A percentile compares a stretch with the other conserved stretches of the same genome.
Conservation (phyloP, 2,329 filamentous ascomycete species). For the Emmonsiellopsis sp. region DNA sequence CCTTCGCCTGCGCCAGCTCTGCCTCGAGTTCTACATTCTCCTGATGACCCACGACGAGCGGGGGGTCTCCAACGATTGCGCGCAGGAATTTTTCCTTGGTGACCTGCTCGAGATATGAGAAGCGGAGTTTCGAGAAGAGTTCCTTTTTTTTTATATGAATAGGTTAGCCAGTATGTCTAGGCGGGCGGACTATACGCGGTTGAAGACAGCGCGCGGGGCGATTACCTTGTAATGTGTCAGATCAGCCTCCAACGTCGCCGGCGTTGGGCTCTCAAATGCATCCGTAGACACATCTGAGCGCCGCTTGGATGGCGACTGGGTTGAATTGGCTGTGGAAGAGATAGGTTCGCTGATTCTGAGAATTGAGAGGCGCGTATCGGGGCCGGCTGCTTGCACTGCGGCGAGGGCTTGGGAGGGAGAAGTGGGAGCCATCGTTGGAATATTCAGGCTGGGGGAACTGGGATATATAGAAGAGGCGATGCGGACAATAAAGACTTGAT, state of each 20-base stretch:
- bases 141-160: conserved; percentile 40
- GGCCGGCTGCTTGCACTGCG: conserved; percentile 48
- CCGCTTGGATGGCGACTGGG: conserved; percentile 38
- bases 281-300: conserved; percentile 64
- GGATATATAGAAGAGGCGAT: background rate
- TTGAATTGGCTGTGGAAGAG: conserved; percentile 32
- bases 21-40: conserved; percentile 74
- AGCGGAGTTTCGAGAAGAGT: conserved; percentile 89
- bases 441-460: background rate
- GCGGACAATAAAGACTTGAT: background rate
- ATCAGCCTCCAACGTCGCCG: conserved; percentile 71
- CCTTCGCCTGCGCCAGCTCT: conserved; percentile 61
- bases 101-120: conserved; percentile 96
- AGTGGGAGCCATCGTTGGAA: conserved; percentile 12
- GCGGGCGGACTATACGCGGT: background rate
- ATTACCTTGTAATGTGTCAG: conserved; percentile 70
- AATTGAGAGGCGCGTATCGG: conserved; percentile 50
- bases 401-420: conserved; percentile 18
- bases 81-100: conserved; percentile 97
- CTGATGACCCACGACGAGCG: conserved; percentile 68
- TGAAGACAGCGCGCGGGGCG: background rate
- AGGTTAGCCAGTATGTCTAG: background rate
- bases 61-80: conserved; percentile 82
- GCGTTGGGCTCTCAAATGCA: conserved; percentile 57
- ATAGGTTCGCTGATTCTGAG: conserved; percentile 69